Evolutionary conservation across 148 eudicot genomes (phyloP).

Genomic region (Suaeda aralocaspica): DNA sequence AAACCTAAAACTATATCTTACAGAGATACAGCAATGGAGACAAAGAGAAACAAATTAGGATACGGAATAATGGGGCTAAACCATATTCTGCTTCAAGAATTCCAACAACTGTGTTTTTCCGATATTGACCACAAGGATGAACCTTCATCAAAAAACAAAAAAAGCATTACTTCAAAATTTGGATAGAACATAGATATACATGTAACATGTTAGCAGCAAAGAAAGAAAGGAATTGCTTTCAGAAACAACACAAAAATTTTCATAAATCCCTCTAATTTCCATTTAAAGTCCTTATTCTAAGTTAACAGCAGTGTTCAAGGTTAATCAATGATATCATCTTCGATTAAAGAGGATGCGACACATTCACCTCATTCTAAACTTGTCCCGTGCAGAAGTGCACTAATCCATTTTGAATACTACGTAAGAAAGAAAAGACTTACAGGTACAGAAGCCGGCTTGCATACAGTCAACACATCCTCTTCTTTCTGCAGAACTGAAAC

Average conservation of each 20-base stretch:
- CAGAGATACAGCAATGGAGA: slow-evolving; percentile 3
- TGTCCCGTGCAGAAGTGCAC: not conserved
- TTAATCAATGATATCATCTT: too few species aligned
- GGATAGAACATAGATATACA: not conserved
- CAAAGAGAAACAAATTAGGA: slow-evolving; percentile 36
- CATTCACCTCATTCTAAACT: not conserved
- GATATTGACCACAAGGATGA: slow-evolving; percentile 96
- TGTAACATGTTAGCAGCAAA: not conserved
- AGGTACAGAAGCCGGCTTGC: slow-evolving; percentile 91
- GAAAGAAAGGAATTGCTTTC: not conserved
- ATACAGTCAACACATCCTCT: slow-evolving; percentile 77
- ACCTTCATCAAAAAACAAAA: slow-evolving; percentile 44
- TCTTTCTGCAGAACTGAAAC: slow-evolving; percentile 69
- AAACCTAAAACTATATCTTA: not conserved
- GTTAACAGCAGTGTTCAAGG: too few species aligned
- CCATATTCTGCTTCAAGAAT: slow-evolving; percentile 92
- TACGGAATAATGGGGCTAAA: slow-evolving; percentile 86
- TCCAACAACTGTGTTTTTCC: slow-evolving; percentile 91
- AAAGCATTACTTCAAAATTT: not conserved
- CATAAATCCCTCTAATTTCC: slow-evolving; percentile 1
- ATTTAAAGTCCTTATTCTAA: too few species aligned
- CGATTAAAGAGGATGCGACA: not conserved
- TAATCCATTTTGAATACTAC: not conserved
- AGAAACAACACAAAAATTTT: not conserved
- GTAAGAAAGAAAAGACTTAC: slow-evolving; percentile 43